phyloP scores from a whole-genome alignment of 495 filamentous ascomycete species.

The Penicillium subrubescens region DNA sequence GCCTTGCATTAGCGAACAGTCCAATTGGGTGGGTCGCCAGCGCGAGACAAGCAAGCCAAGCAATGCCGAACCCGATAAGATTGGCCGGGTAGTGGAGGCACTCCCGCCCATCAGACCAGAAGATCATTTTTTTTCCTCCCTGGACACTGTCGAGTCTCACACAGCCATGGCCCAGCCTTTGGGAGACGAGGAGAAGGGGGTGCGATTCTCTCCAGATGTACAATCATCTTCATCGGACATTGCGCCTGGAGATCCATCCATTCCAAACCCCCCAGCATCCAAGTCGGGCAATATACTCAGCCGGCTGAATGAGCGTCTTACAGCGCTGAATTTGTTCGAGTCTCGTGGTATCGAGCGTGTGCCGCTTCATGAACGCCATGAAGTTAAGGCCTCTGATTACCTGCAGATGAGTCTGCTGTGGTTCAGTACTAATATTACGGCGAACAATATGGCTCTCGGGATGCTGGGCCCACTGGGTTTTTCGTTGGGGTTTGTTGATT shows the following conservation, averaged over 20 bases:
- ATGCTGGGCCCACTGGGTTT: constrained; percentile 64
- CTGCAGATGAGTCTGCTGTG: constrained; percentile 62
- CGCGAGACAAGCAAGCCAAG: constrained; percentile 1
- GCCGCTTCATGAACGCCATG: constrained; percentile 47
- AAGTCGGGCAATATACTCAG: constrained; percentile 19
- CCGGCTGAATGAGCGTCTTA: constrained; percentile 33
- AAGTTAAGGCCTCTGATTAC: constrained; percentile 28
- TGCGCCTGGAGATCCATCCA: background rate
- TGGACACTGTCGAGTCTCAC: background rate
- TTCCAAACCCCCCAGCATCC: background rate
- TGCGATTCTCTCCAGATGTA: background rate
- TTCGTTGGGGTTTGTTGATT: constrained; percentile 60
- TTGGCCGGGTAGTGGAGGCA: background rate
- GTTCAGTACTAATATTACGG: constrained; percentile 64
- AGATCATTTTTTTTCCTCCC: background rate
- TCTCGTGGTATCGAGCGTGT: constrained; percentile 68
- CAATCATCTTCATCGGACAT: background rate
- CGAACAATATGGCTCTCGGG: constrained; percentile 65
- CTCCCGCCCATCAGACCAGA: background rate
- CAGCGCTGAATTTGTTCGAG: constrained; percentile 55
- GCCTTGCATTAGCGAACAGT: background rate
- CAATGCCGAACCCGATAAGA: background rate
- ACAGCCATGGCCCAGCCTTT: background rate
- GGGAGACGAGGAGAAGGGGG: background rate
- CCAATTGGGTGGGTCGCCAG: background rate